phyloP scores from a whole-genome alignment of 2,329 filamentous ascomycete genomes.

The Scedosporium minutisporum region DNA sequence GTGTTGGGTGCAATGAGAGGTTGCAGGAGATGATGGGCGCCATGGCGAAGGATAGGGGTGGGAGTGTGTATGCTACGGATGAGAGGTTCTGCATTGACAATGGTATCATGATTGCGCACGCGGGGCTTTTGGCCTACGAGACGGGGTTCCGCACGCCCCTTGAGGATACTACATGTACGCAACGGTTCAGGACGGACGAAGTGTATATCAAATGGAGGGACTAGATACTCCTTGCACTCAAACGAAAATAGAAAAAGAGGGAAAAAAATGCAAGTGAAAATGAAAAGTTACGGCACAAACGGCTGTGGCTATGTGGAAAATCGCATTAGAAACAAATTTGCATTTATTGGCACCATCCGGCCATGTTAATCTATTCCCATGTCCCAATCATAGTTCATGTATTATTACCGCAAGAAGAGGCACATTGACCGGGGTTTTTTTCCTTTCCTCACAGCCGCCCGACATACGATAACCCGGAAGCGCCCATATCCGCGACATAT shows the following conservation, averaged over 20 bases:
- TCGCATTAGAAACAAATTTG: neutral
- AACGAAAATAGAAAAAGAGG: neutral
- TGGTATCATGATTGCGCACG: conserved; percentile 98
- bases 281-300: neutral
- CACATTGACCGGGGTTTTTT: neutral
- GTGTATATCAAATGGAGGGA: conserved; percentile 73
- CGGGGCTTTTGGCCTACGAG: conserved; percentile 74
- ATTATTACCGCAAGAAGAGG: neutral
- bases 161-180: conserved; percentile 75
- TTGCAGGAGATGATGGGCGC: conserved; percentile 97
- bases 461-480: no score
- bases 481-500: no score
- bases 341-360: neutral
- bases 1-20: conserved; percentile 89
- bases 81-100: conserved; percentile 99
- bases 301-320: neutral
- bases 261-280: neutral
- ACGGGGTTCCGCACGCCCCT: conserved; percentile 70
- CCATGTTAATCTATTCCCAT: neutral
- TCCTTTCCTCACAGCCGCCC: neutral
- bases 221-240: neutral
- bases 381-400: neutral
- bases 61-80: conserved; percentile 88
- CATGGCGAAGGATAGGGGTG: conserved; percentile 83
- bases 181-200: conserved; percentile 74